Evolutionary conservation across 228 moss, liverwort and hornwort genomes (phyloP), one percentile per base, ranked within the genome.

Genomic region (Sphagnum fallax): DNA sequence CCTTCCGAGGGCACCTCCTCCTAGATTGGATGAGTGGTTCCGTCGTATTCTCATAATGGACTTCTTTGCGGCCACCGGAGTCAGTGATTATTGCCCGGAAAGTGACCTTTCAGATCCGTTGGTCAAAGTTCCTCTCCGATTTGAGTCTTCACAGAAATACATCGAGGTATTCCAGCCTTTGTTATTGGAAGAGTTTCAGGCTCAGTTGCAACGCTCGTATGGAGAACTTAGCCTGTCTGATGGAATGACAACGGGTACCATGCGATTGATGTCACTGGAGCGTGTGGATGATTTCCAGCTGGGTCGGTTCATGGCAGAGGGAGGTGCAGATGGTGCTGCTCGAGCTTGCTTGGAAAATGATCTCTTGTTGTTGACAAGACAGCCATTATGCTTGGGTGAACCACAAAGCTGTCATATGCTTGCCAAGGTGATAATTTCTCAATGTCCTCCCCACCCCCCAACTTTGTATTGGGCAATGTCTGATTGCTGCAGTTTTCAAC

Each of bases 101-200:
- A 67, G 51, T 52, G 65, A 50, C 51, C 55, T 59, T 50, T 62
- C 66, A 52, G 81, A 81, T 65, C 79, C 77, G 74, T 66, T 94
- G 60, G 76, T 78, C 10, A 92, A 84, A 78, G 82, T 98, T 66
- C 94, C 94, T 52, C 66, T 72, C 51, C 84, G 72, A 67, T 98
- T 98, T 70, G 75, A 75, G 47, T 90, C 98, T 61, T 73, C 80
- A 13, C 84, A 83, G 66, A 81, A 89, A 50, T 94, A 98, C 76
- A 76, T 84, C 79, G 84, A 77, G 47, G 67, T 84, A 52, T 92
- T 92, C 67, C 90, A 87, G 72, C 94, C 98, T 53, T 76, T 98
- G 71, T 81, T 98, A 66, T 72, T 98, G 77, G 98, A 98, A 69
- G 98, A 98, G 75, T 94, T 98, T 61, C 94, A 90, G 76, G 92